Evolutionary conservation across 371 early-diverging fungal species (phyloP), one percentile per base, ranked within the genome.

Genomic region (Batkoa obscura): DNA sequence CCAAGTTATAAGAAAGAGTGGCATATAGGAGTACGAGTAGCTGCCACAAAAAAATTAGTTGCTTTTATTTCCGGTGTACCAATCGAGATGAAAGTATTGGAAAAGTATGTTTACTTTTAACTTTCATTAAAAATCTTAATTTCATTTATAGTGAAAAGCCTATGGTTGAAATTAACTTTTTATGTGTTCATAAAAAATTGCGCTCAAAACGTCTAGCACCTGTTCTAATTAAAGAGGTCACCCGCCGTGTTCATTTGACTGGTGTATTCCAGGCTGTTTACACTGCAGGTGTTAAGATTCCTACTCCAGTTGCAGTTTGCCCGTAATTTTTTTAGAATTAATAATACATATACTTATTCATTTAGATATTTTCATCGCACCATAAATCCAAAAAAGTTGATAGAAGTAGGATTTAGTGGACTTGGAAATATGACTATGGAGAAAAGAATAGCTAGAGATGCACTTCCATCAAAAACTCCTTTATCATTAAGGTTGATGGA

Each of bases 251-350:
- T 41, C 85, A 99, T 72, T 62, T 86, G 55, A 79, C 81, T 59
- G 95, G 94, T 15, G 88, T 97, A 42, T 96, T 90, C 78, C 93
- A 94, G 66, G 99, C 98, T 34, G 82, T 93, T 1, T 99, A 98
- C 72, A 99, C 99, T 6, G 94, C 87, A 15, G 98, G 97, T 36
- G 79, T 79, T 32, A 76, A 80, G 38, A 69, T 98, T 49, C 99
- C 99, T 8, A 94, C 84, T 64, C 89, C 92, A 1, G 72, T 98
- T 49, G 65, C 88, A 2, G 79, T 76, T 3, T 83, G 83, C 62
- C 69, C 80, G 70, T 86, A 78, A 63, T 66, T 52, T 30, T 37
- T 13, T 54, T 13, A 23, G 23, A 23, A 23, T 23, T 23, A 23
- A 23, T 23, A 23, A 23, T 23, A 23, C 23, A 23, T 23, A 23